Conservation (phyloP, 2,329 filamentous ascomycete genomes). For the Cladosporium colombiae region DNA sequence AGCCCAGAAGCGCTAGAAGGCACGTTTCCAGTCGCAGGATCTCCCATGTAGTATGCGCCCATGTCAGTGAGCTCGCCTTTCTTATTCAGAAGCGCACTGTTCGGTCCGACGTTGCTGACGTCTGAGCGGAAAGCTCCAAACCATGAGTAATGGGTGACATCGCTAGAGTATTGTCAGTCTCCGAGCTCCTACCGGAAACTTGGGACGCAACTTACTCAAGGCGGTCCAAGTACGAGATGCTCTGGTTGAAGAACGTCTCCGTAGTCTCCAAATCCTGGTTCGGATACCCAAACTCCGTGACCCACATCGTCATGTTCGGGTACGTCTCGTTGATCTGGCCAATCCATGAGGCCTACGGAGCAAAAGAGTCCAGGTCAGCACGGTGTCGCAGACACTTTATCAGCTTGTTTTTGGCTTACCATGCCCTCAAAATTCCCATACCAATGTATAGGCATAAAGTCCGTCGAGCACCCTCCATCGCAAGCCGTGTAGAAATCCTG, state of each 20-base stretch:
- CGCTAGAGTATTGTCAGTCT: conserved; percentile 30
- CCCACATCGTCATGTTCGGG: conserved; percentile 64
- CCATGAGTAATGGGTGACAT: conserved; percentile 69
- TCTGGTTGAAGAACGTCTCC: conserved; percentile 68
- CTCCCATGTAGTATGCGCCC: conserved; percentile 74
- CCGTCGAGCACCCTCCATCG: conserved; percentile 47
- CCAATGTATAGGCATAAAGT: conserved; percentile 56
- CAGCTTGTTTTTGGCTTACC: neutral
- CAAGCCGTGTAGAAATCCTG: conserved; percentile 64
- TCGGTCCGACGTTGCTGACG: conserved; percentile 72
- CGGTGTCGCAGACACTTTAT: too few relatives aligned
- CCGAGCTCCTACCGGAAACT: neutral
- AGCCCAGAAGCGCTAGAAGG: conserved; percentile 35
- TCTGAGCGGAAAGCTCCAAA: conserved; percentile 73
- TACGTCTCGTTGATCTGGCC: conserved; percentile 57
- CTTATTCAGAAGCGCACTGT: conserved; percentile 68
- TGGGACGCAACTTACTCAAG: conserved; percentile 45
- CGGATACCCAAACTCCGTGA: conserved; percentile 72
- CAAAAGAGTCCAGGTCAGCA: too few relatives aligned
- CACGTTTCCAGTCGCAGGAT: conserved; percentile 41
- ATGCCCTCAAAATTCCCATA: conserved; percentile 69
- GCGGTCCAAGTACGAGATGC: conserved; percentile 66
- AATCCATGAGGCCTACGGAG: conserved; percentile 57
- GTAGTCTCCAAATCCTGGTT: conserved; percentile 58
- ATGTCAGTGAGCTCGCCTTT: conserved; percentile 72